A percentile compares a stretch with the other conserved stretches of the same genome.
These are phyloP conservation scores for Chlamydomonas eustigma DNA, from an alignment of 139 green algal genomes.

Conservation along the genomic window DNA sequence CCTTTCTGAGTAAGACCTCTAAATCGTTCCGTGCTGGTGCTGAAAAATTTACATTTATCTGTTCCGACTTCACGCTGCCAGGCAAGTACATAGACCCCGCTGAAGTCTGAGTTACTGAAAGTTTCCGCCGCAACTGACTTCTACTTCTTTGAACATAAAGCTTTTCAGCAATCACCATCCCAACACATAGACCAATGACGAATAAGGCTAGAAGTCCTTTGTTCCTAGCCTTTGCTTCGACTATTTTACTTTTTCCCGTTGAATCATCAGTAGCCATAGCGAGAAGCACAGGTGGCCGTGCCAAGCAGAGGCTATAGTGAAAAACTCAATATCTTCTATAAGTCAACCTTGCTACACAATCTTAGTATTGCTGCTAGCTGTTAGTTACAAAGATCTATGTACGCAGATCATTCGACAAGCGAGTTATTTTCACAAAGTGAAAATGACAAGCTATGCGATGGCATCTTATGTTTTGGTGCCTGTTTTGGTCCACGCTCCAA, in stretches of 20 bases:
- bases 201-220: constrained; percentile 44
- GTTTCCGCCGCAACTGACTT: neutral
- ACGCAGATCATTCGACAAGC: too few species aligned
- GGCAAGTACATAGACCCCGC: neutral
- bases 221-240: constrained; percentile 31
- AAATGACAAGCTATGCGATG: too few species aligned
- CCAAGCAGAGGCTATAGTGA: too few species aligned
- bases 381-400: too few species aligned
- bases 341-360: too few species aligned
- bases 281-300: too few species aligned
- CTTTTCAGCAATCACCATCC: constrained; percentile 55
- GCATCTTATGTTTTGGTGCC: too few species aligned
- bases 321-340: too few species aligned
- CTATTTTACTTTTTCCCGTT: constrained; percentile 33
- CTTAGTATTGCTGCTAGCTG: too few species aligned
- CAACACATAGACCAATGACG: constrained; percentile 52
- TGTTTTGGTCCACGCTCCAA: too few species aligned
- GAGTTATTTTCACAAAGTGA: too few species aligned
- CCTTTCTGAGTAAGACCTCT: neutral
- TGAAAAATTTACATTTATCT: neutral
- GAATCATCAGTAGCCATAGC: constrained; percentile 17
- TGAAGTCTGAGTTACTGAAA: too few species aligned
- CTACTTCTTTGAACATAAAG: neutral
- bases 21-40: neutral
- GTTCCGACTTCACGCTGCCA: neutral